Conservation (phyloP, 805 yeast species). For the Candida boleticola region DNA sequence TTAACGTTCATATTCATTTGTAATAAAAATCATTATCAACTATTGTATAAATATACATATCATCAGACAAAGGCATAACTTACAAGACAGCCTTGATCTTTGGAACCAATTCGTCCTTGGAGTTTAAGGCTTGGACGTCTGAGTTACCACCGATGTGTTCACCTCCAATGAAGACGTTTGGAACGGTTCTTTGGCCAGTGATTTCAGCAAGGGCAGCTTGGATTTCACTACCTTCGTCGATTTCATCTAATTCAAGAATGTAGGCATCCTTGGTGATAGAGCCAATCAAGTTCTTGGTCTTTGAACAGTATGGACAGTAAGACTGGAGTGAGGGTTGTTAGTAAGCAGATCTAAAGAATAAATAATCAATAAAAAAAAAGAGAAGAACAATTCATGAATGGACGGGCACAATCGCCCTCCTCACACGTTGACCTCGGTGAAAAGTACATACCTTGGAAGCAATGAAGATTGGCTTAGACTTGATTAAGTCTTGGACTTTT, state of each 20-base stretch:
- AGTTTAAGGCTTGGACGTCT: conserved; percentile 72
- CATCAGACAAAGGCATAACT: no score
- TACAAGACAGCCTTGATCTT: conserved; percentile 40
- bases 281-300: conserved; percentile 43
- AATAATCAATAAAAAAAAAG: conserved; percentile 11
- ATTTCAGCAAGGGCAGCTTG: conserved; percentile 75
- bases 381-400: no score
- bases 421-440: no score
- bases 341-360: conserved; percentile 10
- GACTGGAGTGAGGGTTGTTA: conserved; percentile 20
- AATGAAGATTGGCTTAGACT: conserved; percentile 65
- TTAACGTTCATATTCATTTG: no score
- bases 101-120: conserved; percentile 55
- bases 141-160: conserved; percentile 96
- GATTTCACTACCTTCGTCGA: conserved; percentile 73
- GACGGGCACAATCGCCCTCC: no score
- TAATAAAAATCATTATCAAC: no score
- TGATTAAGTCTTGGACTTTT: conserved; percentile 64
- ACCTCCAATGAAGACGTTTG: conserved; percentile 86
- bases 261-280: conserved; percentile 47
- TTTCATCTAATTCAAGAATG: conserved; percentile 51
- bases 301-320: conserved; percentile 44
- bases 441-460: conserved; percentile 67
- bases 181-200: conserved; percentile 92
- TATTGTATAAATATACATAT: no score